Conservation (phyloP, 192 early-diverging fungal genomes). For the Funneliformis mosseae region DNA sequence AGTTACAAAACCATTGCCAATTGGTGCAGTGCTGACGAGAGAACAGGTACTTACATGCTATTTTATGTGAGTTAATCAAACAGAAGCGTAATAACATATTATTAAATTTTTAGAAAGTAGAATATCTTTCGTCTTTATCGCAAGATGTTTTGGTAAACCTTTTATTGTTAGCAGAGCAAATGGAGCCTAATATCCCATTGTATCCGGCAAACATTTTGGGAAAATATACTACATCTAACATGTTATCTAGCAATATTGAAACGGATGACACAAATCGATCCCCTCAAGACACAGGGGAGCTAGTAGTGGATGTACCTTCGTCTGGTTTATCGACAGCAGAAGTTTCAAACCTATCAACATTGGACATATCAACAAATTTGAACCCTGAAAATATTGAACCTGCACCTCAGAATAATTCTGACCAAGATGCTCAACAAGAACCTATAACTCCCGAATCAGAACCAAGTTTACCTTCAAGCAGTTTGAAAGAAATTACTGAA, state of each 20-base stretch:
- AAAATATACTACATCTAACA: background rate
- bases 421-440: background rate
- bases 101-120: constrained; percentile 23
- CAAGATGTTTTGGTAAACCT: constrained; percentile 35
- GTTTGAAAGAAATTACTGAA: background rate
- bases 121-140: constrained; percentile 35
- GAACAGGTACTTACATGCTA: background rate
- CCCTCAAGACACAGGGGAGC: background rate
- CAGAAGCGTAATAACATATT: background rate
- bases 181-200: constrained; percentile 30
- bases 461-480: background rate
- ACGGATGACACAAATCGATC: background rate
- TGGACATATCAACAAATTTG: background rate
- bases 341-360: background rate
- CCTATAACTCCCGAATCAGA: background rate
- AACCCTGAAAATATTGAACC: background rate
- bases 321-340: background rate
- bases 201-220: constrained; percentile 28
- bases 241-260: background rate
- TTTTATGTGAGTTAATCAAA: background rate
- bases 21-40: background rate
- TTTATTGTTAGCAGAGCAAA: constrained; percentile 29
- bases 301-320: background rate
- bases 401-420: background rate
- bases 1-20: background rate